A percentile compares a stretch with the other conserved stretches of the same genome.
Conservation (phyloP, 2,329 filamentous ascomycete genomes). For the Colletotrichum sp. region DNA sequence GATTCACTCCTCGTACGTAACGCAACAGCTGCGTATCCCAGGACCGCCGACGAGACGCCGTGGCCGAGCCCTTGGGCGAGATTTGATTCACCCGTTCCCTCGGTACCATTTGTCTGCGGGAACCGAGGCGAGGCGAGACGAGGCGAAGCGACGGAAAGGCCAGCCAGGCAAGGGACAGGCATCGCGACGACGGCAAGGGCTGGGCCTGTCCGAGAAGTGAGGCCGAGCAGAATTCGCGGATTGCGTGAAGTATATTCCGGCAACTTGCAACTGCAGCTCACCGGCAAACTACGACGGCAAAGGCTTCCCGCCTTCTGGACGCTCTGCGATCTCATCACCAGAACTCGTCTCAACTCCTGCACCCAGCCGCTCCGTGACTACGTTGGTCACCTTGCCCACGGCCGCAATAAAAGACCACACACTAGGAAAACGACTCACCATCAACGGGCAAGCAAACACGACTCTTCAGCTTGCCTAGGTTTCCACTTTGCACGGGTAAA, state of each 20-base stretch:
- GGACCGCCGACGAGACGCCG: slow-evolving; percentile 11
- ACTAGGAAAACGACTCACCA: neutral
- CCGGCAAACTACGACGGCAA: neutral
- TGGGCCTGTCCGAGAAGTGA: neutral
- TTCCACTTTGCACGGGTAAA: neutral
- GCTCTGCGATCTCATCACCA: neutral
- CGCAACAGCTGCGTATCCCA: neutral
- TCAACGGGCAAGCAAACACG: neutral
- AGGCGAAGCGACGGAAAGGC: slow-evolving; percentile 10
- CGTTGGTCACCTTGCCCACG: neutral
- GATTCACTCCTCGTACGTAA: neutral
- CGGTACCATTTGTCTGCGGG: slow-evolving; percentile 4
- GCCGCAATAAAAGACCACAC: neutral
- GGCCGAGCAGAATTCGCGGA: neutral
- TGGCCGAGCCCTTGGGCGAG: neutral
- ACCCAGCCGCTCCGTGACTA: neutral
- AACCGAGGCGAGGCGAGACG: slow-evolving; percentile 9
- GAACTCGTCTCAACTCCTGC: neutral
- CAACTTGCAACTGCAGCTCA: neutral
- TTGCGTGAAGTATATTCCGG: neutral
- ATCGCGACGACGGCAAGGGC: neutral
- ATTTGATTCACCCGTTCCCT: slow-evolving; percentile 9
- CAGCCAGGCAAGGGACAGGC: neutral
- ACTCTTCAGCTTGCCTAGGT: neutral
- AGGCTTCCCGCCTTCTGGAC: neutral